Conservation (phyloP, 441 rosid species). For the Adansonia gregorii region DNA sequence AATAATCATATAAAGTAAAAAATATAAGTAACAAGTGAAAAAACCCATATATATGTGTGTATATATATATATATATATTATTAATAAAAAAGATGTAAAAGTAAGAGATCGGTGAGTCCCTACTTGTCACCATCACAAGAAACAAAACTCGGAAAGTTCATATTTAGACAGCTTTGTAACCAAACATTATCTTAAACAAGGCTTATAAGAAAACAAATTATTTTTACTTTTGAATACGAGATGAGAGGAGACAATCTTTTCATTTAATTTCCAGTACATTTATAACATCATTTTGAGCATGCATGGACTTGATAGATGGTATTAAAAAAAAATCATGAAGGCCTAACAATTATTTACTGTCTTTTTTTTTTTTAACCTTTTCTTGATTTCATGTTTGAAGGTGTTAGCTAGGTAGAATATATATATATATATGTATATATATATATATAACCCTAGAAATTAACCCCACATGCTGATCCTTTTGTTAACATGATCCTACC, state of each 20-base stretch:
- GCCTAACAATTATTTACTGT: no score
- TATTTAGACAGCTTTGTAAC: not conserved
- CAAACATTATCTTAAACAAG: no score
- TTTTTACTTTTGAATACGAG: not conserved
- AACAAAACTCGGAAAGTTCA: not conserved
- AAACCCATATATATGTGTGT: not conserved
- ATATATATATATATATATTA: no score
- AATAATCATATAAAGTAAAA: not conserved
- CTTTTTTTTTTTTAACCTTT: not conserved
- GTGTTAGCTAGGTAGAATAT: not conserved
- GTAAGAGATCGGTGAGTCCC: conserved; percentile 4
- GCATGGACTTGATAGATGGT: not conserved
- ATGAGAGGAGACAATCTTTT: not conserved
- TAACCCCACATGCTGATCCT: conserved; percentile 8
- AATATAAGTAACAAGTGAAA: not conserved
- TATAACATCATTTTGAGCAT: not conserved
- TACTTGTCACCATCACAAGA: not conserved
- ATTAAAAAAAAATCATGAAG: no score
- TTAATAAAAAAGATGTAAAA: not conserved
- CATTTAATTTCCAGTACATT: not conserved
- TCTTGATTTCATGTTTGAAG: not conserved
- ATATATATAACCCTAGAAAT: not conserved
- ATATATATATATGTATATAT: not conserved
- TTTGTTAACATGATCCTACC: not conserved
- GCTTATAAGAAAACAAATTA: not conserved